Evolutionary conservation across 306 rosid genomes (phyloP).

Genomic region (Inga leiocalycina): DNA sequence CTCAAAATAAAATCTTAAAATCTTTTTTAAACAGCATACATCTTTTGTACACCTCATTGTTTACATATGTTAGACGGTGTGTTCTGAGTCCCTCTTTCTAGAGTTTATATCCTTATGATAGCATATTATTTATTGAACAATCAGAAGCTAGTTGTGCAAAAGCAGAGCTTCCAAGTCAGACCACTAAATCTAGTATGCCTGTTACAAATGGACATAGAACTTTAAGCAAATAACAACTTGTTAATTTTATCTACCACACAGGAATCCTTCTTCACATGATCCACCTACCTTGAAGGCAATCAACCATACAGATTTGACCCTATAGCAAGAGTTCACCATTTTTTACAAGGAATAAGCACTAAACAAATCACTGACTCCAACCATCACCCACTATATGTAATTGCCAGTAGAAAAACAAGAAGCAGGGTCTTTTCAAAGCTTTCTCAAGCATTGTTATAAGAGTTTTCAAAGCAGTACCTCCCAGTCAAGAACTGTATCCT

Average conservation of each 20-base stretch:
- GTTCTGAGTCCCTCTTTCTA: neutral
- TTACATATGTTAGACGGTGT: neutral
- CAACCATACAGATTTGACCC: neutral
- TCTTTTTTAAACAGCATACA: neutral
- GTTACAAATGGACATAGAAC: neutral
- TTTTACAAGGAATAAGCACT: neutral
- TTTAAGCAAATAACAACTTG: slow-evolving; percentile 4
- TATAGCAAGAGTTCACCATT: neutral
- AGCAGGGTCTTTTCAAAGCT: neutral
- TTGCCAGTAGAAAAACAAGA: neutral
- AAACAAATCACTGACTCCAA: neutral
- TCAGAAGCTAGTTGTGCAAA: neutral
- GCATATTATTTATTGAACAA: neutral
- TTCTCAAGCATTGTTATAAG: neutral
- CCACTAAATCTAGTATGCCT: neutral
- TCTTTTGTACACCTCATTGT: neutral
- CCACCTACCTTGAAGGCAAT: neutral
- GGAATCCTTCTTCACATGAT: neutral
- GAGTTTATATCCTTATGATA: neutral
- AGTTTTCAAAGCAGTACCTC: slow-evolving; percentile 58
- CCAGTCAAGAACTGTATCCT: slow-evolving; percentile 99
- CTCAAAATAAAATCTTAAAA: neutral
- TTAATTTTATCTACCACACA: neutral
- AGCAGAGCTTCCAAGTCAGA: neutral
- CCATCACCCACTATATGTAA: neutral